phyloP scores from a whole-genome alignment of 176 grass and related monocot genomes.

The Ampelocalamus luodianensis region DNA sequence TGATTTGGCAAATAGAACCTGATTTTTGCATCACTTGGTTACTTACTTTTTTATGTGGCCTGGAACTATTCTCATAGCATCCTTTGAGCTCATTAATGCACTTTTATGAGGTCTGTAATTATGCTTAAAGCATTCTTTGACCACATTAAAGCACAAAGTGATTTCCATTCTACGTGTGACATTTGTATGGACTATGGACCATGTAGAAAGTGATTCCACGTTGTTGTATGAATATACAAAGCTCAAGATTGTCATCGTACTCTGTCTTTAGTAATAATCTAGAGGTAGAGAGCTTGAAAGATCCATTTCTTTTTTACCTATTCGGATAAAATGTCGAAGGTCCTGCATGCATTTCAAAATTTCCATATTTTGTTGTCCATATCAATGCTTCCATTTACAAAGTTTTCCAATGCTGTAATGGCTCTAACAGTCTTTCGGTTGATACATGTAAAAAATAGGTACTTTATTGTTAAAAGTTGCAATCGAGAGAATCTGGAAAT shows the following conservation, averaged over 20 bases:
- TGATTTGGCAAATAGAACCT: conserved; percentile 14
- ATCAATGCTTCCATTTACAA: neutral
- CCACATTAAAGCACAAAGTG: neutral
- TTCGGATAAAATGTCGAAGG: neutral
- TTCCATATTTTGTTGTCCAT: conserved; percentile 19
- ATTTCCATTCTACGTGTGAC: conserved; percentile 1
- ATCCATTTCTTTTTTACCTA: conserved; percentile 13
- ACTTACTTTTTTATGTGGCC: neutral
- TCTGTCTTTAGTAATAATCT: conserved; percentile 20
- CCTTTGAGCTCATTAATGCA: neutral
- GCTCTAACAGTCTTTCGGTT: conserved; percentile 57
- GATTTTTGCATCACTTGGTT: conserved; percentile 4
- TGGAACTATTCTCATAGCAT: conserved; percentile 3
- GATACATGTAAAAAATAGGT: conserved; percentile 73
- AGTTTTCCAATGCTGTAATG: conserved; percentile 12
- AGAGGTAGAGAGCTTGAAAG: neutral
- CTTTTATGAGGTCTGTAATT: conserved; percentile 7
- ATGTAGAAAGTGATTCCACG: neutral
- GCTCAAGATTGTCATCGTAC: neutral
- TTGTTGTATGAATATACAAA: conserved; percentile 10
- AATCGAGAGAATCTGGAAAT: conserved; percentile 88
- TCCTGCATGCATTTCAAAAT: conserved; percentile 7
- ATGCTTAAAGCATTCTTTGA: neutral
- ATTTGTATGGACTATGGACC: neutral
- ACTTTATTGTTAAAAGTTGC: conserved; percentile 92